Conservation (phyloP, 2,329 filamentous ascomycete genomes). For the Alternaria brassicicola region DNA sequence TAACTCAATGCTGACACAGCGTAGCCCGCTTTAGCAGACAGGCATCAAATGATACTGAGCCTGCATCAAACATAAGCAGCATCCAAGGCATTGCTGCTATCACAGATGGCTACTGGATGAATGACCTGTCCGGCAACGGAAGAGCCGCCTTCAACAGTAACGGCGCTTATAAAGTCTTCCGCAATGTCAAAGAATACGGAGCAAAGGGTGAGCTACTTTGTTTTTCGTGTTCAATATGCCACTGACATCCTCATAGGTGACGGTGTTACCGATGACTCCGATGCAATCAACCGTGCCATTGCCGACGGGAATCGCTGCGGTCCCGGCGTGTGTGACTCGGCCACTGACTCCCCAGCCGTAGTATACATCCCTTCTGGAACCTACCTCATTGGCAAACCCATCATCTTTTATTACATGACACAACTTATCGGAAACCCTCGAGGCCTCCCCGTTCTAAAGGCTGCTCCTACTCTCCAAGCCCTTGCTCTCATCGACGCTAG, state of each 20-base stretch:
- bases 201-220: constrained; percentile 44
- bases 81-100: constrained; percentile 11
- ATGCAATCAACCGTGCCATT: constrained; percentile 61
- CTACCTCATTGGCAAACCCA: constrained; percentile 58
- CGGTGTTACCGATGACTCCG: constrained; percentile 56
- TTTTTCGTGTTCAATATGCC: not conserved
- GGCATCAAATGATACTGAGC: not conserved
- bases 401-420: constrained; percentile 69
- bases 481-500: constrained; percentile 66
- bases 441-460: constrained; percentile 62
- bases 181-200: constrained; percentile 55
- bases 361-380: constrained; percentile 66
- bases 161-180: constrained; percentile 50
- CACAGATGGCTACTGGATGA: constrained; percentile 50
- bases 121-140: constrained; percentile 52
- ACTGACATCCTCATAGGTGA: constrained; percentile 38
- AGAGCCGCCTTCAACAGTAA: constrained; percentile 49
- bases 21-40: constrained; percentile 17
- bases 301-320: constrained; percentile 52
- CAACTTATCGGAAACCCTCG: constrained; percentile 67
- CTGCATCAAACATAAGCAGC: not conserved
- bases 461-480: constrained; percentile 58
- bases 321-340: constrained; percentile 52
- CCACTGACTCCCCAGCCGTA: constrained; percentile 61
- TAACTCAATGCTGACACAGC: constrained; percentile 2